Percentiles rank a stretch among this genome's conserved stretches.
phyloP scores from a whole-genome alignment of 148 eudicot genomes.

The Chenopodium suecicum region DNA sequence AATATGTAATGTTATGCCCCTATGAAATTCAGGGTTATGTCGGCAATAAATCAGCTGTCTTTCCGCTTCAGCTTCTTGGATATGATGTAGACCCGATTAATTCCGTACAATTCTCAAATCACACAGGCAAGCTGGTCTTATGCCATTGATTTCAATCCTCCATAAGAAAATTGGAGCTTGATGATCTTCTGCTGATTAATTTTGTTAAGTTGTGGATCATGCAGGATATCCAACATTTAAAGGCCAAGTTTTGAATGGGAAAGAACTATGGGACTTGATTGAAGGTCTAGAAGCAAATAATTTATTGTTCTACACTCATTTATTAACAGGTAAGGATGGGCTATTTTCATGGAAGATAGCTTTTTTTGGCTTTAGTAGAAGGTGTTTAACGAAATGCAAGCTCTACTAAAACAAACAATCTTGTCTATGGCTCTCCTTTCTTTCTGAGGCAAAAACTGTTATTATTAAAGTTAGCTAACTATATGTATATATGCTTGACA shows the following conservation, averaged over 20 bases:
- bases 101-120: conserved; percentile 97
- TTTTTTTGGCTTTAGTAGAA: not conserved
- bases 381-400: not conserved
- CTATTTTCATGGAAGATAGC: not conserved
- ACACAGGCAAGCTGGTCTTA: conserved; percentile 84
- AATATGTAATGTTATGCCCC: not conserved
- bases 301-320: conserved; percentile 86
- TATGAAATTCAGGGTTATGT: conserved; percentile 70
- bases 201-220: conserved; percentile 28
- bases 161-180: not conserved
- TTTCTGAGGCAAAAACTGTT: not conserved
- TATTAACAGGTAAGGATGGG: conserved; percentile 70
- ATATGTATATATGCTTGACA: not conserved
- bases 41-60: conserved; percentile 96
- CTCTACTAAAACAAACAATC: not conserved
- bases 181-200: not conserved
- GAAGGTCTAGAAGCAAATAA: conserved; percentile 90
- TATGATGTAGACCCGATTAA: conserved; percentile 95
- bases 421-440: not conserved
- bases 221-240: conserved; percentile 95
- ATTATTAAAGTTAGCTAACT: not conserved
- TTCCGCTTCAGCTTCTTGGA: conserved; percentile 92
- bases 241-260: conserved; percentile 92
- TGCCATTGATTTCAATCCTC: conserved; percentile 11
- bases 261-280: conserved; percentile 79